phyloP scores from a whole-genome alignment of 2,329 filamentous ascomycete genomes.

The Fusarium aywerte region DNA sequence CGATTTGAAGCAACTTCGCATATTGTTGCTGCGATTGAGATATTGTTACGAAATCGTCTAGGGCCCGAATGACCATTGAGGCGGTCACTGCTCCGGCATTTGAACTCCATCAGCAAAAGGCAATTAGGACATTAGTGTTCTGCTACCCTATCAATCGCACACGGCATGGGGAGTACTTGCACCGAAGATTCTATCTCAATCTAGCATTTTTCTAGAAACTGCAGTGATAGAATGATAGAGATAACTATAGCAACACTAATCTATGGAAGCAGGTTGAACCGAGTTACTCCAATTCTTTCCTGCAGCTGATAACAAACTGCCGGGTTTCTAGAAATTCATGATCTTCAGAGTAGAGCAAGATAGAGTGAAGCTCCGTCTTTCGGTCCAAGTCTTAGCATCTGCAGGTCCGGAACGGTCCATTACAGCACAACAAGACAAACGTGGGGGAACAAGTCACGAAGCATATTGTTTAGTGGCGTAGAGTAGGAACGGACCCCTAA shows the following conservation, averaged over 20 bases:
- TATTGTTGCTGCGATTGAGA: constrained; percentile 8
- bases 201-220: not conserved
- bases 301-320: constrained; percentile 11
- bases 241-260: not conserved
- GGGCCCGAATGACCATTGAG: constrained; percentile 8
- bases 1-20: not conserved
- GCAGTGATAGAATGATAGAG: not conserved
- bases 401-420: constrained; percentile 32
- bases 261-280: constrained; percentile 18
- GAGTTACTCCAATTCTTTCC: not conserved
- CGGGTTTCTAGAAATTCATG: constrained; percentile 15
- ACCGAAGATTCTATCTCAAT: constrained; percentile 10
- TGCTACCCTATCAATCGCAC: constrained; percentile 13
- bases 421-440: constrained; percentile 16
- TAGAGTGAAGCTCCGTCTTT: not conserved
- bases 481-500: constrained; percentile 8
- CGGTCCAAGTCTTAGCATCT: constrained; percentile 17
- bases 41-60: constrained; percentile 21
- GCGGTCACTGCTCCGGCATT: constrained; percentile 13
- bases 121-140: constrained; percentile 6
- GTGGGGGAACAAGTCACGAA: constrained; percentile 26
- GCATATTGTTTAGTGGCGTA: constrained; percentile 5
- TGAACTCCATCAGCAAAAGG: constrained; percentile 4
- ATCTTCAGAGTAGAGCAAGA: constrained; percentile 3
- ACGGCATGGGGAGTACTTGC: not conserved